A percentile compares a stretch with the other conserved stretches of the same genome.
Evolutionary conservation across 2,329 filamentous ascomycete species (phyloP).

Genomic region (Thelonectria discophora): DNA sequence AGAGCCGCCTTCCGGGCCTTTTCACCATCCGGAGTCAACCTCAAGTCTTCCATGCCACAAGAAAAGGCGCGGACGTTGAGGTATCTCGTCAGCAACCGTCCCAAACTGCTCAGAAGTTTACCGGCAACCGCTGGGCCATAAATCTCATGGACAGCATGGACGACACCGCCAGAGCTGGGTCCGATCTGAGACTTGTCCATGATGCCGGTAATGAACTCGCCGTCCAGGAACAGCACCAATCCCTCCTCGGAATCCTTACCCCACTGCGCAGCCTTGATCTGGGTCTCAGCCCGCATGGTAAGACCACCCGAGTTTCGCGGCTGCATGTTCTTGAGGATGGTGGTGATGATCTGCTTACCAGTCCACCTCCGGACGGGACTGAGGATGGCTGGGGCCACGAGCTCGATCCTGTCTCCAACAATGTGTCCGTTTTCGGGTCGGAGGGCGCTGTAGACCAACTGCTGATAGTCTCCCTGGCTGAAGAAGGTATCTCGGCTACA

Average conservation of each 20-base stretch:
- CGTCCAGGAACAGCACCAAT: conserved; percentile 82
- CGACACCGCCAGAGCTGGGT: conserved; percentile 83
- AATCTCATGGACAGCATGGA: conserved; percentile 92
- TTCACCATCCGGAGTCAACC: conserved; percentile 84
- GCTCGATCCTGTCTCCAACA: conserved; percentile 80
- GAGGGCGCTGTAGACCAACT: conserved; percentile 90
- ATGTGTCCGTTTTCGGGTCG: conserved; percentile 92
- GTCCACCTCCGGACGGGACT: conserved; percentile 89
- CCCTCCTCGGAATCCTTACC: conserved; percentile 80
- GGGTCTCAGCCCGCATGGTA: conserved; percentile 80
- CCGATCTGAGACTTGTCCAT: conserved; percentile 96
- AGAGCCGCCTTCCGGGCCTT: conserved; percentile 73
- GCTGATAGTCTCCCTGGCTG: conserved; percentile 85
- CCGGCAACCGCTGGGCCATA: conserved; percentile 90
- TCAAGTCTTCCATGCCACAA: conserved; percentile 95
- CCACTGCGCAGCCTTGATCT: conserved; percentile 84
- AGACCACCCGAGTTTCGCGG: conserved; percentile 79
- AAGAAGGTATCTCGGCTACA: conserved; percentile 95
- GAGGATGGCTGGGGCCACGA: conserved; percentile 81
- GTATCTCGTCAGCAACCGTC: conserved; percentile 86
- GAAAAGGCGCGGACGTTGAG: conserved; percentile 95
- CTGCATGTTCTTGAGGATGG: conserved; percentile 90
- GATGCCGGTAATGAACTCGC: conserved; percentile 88
- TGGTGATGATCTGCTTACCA: conserved; percentile 94
- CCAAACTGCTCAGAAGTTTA: conserved; percentile 87